Percentiles rank a stretch among this genome's conserved stretches.
Evolutionary conservation across 352 stramenopile genomes (phyloP).

Genomic region (Globisporangium megalacanthum): DNA sequence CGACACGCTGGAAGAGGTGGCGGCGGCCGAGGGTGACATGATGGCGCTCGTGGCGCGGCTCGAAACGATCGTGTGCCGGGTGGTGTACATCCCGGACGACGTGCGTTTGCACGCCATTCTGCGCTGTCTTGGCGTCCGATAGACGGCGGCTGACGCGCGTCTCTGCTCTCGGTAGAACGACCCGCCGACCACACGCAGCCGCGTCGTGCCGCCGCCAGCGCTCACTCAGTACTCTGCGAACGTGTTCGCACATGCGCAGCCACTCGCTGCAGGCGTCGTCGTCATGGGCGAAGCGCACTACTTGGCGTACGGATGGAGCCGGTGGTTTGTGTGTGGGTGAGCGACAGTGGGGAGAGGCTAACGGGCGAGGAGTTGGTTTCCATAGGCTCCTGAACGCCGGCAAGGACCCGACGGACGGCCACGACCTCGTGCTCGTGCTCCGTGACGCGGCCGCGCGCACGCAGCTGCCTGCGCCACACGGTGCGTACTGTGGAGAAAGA

Average conservation of each 20-base stretch:
- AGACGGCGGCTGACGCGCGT: background rate
- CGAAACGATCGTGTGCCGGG: slow-evolving; percentile 83
- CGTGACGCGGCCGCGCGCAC: slow-evolving; percentile 41
- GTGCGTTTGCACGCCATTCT: slow-evolving; percentile 18
- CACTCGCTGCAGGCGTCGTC: slow-evolving; percentile 24
- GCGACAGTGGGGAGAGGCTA: background rate
- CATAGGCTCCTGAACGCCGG: slow-evolving; percentile 49
- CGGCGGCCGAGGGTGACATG: slow-evolving; percentile 83
- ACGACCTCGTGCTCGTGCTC: slow-evolving; percentile 59
- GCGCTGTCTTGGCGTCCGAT: too few species aligned
- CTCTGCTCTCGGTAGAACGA: slow-evolving; percentile 40
- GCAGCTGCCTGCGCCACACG: slow-evolving; percentile 25
- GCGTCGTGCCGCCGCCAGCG: slow-evolving; percentile 37
- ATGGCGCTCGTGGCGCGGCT: slow-evolving; percentile 84
- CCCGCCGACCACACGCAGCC: slow-evolving; percentile 64
- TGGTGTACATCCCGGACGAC: slow-evolving; percentile 74
- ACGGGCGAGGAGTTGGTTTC: background rate
- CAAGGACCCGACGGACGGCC: slow-evolving; percentile 42
- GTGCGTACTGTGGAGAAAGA: slow-evolving; percentile 11
- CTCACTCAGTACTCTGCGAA: slow-evolving; percentile 84
- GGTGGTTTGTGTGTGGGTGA: background rate
- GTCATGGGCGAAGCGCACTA: slow-evolving; percentile 44
- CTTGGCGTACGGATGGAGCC: slow-evolving; percentile 33
- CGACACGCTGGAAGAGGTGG: slow-evolving; percentile 47
- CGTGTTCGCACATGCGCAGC: slow-evolving; percentile 45